A percentile compares a stretch with the other conserved stretches of the same genome.
phyloP scores from a whole-genome alignment of 2,329 filamentous ascomycete species.

The Aschersonia sp. region DNA sequence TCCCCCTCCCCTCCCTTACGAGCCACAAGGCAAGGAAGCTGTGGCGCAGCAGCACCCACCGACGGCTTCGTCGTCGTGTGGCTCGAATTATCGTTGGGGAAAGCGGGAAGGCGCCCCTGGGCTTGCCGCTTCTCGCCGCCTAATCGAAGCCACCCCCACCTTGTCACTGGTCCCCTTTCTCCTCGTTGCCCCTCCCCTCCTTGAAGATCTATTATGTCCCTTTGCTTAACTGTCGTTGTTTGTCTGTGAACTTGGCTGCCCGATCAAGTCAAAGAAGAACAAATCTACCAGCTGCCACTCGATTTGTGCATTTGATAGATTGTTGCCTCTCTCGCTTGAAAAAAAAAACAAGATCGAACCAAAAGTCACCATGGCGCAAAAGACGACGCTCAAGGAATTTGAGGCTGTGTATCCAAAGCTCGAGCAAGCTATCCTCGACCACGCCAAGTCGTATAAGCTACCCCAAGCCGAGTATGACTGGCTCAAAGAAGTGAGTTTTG shows the following conservation, averaged over 20 bases:
- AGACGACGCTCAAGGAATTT: conserved; percentile 71
- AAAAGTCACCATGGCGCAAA: conserved; percentile 42
- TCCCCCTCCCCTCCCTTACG: not conserved
- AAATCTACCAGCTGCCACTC: too few species aligned
- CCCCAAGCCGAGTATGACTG: conserved; percentile 70
- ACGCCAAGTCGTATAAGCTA: conserved; percentile 70
- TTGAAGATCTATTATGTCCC: not conserved
- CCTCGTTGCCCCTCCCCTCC: not conserved
- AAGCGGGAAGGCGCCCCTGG: not conserved
- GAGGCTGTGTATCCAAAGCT: conserved; percentile 81
- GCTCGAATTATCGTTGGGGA: not conserved
- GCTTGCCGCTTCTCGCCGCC: not conserved
- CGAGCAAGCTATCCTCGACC: conserved; percentile 63
- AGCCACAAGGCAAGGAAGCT: not conserved
- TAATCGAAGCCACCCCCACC: not conserved
- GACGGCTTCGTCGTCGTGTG: not conserved
- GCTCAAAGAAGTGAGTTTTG: conserved; percentile 57
- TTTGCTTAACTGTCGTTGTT: not conserved
- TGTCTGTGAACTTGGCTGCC: too few species aligned
- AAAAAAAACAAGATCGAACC: not conserved
- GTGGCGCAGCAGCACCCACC: not conserved
- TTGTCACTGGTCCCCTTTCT: not conserved
- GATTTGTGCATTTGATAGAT: too few species aligned
- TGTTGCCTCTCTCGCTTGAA: not conserved
- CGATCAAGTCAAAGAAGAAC: too few species aligned